Conservation (phyloP, 164 flowering plant species). For the Cinnamomum micranthum region DNA sequence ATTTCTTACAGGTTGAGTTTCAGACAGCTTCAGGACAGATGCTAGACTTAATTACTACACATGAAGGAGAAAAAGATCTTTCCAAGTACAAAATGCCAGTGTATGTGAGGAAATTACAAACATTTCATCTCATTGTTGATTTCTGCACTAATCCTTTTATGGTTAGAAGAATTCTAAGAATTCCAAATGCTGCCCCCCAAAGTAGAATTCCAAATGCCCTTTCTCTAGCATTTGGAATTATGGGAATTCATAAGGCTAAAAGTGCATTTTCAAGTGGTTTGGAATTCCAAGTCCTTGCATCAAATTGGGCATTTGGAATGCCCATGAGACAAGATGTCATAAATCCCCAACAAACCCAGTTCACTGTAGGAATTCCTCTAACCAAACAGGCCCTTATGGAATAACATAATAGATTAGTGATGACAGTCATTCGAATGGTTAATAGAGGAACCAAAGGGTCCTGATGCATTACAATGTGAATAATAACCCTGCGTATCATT, state of each 20-base stretch:
- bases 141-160: neutral
- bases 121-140: neutral
- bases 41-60: conserved; percentile 92
- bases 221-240: too few relatives aligned
- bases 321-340: too few relatives aligned
- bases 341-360: too few relatives aligned
- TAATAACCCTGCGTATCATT: too few relatives aligned
- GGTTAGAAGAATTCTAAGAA: too few relatives aligned
- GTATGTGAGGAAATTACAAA: conserved; percentile 40
- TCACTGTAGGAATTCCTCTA: too few relatives aligned
- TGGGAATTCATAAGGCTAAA: too few relatives aligned
- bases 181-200: too few relatives aligned
- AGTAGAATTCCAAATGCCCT: too few relatives aligned
- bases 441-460: neutral
- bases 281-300: too few relatives aligned
- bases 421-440: neutral
- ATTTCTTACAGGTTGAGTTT: conserved; percentile 72
- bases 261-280: too few relatives aligned
- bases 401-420: neutral
- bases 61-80: conserved; percentile 87
- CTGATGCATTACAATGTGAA: neutral
- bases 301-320: too few relatives aligned
- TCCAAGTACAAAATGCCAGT: conserved; percentile 67
- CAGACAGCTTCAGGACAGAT: conserved; percentile 95
- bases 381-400: neutral